Percentiles rank a stretch among this genome's conserved stretches.
phyloP scores from a whole-genome alignment of 805 yeast genomes.

The Ogataea ganodermae region DNA sequence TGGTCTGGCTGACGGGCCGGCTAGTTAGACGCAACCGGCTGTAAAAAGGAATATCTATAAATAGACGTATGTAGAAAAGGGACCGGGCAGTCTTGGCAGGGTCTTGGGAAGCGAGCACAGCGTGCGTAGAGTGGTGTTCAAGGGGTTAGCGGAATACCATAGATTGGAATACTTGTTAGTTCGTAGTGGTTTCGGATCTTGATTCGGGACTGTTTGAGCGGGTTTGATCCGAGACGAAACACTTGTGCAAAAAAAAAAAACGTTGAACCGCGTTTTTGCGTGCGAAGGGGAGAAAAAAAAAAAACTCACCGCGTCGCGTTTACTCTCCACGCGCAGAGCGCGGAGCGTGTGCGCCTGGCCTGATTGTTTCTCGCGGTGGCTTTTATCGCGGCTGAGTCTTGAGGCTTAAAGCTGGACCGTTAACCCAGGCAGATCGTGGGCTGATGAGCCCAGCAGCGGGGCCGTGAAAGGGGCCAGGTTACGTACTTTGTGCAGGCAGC shows the following conservation, averaged over 20 bases:
- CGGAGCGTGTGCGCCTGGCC: neutral
- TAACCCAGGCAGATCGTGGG: neutral
- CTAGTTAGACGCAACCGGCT: neutral
- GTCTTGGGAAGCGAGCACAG: neutral
- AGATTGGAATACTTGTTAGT: too few relatives aligned
- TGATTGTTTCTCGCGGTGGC: neutral
- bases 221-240: too few relatives aligned
- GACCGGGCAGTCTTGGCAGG: constrained; percentile 2
- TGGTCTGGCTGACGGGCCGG: neutral
- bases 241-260: too few relatives aligned
- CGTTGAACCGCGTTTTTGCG: neutral
- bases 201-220: too few relatives aligned
- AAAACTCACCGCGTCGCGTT: neutral
- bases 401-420: constrained; percentile 2
- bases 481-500: neutral
- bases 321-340: neutral
- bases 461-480: neutral
- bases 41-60: neutral
- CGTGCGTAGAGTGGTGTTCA: neutral
- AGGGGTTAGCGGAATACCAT: too few relatives aligned
- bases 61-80: neutral
- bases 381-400: constrained; percentile 3
- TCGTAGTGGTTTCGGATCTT: too few relatives aligned
- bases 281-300: too few relatives aligned
- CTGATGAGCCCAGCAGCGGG: neutral